Evolutionary conservation across 2,329 filamentous ascomycete species (phyloP), one percentile per base, ranked within the genome.

Genomic region (Sporothrix humicola): DNA sequence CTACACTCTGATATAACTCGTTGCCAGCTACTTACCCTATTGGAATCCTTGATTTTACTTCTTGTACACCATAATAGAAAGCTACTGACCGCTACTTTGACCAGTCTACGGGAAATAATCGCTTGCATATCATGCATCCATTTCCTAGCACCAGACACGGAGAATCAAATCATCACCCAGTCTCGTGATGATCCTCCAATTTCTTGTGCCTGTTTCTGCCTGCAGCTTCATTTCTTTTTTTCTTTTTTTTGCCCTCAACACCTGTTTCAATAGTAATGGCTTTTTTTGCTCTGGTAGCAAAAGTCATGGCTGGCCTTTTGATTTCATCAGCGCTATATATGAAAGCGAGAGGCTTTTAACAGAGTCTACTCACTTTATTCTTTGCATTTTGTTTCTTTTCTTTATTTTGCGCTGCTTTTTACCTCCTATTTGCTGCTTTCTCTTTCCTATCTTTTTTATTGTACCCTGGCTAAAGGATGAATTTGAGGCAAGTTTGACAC

Each of bases 91-190:
- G 69, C 73, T 37, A 37, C n/a, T 72, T 56, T 50, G 13, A 44
- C 37, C 23, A 74, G 73, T 46, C 31, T 72, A 72, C 31, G 73
- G 73, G 8, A 69, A 74, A 20, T 74, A 54, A 72, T n/a, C 20
- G 37, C 37, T 26, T 46, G 2, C 9, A 17, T 23, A 44, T 3
- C 13, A 37, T 37, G 31, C 17, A 23, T 26, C 68, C n/a, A 48
- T 68, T 12, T 50, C 46, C 7, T 26, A 12, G 20, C 20, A 59
- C 12, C 20, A 50, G 58, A 31, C 7, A 23, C 4, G 13, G 23
- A n/a, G 7, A 23, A 31, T 5, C 17, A 44, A 37, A 37, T 26
- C 20, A 65, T 5, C 63, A 15, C 46, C 31, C 31, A 7, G 31
- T 37, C 31, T 37, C 44, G 13, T 37, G 63, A 52, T 37, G 23